Conservation (phyloP, 1,284 basidiomycete species). For the Exobasidium cylindrosporum region DNA sequence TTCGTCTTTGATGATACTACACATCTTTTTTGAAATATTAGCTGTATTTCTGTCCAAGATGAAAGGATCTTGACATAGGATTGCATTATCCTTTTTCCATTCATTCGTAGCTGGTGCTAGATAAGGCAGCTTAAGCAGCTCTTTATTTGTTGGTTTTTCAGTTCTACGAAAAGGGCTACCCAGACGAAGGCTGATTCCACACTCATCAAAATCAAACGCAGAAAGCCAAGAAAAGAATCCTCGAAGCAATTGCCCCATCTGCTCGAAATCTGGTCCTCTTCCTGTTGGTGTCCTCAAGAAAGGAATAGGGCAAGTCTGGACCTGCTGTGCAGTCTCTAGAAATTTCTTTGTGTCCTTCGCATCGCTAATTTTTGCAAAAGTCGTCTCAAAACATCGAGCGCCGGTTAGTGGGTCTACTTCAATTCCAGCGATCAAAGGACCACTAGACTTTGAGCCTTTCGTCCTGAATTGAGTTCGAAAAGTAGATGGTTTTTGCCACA, state of each 20-base stretch:
- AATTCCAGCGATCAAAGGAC: not conserved
- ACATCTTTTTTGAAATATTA: slow-evolving; percentile 33
- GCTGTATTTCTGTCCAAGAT: slow-evolving; percentile 53
- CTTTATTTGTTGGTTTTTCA: not conserved
- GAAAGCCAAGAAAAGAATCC: slow-evolving; percentile 12
- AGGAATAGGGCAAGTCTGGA: not conserved
- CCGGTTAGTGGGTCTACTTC: slow-evolving; percentile 9
- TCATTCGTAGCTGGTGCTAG: slow-evolving; percentile 32
- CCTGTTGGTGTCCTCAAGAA: not conserved
- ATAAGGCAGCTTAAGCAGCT: not conserved
- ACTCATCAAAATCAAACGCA: slow-evolving; percentile 7
- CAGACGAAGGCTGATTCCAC: not conserved
- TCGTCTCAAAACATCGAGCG: slow-evolving; percentile 19
- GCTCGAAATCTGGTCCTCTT: not conserved
- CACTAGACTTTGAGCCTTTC: not conserved
- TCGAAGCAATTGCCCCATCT: not conserved
- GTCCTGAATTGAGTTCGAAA: not conserved
- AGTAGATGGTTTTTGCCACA: slow-evolving; percentile 25
- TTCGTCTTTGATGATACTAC: not conserved
- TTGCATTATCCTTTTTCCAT: slow-evolving; percentile 36
- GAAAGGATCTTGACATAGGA: slow-evolving; percentile 56
- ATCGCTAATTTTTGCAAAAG: slow-evolving; percentile 15
- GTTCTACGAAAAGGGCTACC: slow-evolving; percentile 2
- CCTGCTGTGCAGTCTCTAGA: not conserved
- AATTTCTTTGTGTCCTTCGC: not conserved